Base-by-base conservation (phyloP, 2,329 filamentous ascomycete species). In the Fusarium euwallaceae region DNA sequence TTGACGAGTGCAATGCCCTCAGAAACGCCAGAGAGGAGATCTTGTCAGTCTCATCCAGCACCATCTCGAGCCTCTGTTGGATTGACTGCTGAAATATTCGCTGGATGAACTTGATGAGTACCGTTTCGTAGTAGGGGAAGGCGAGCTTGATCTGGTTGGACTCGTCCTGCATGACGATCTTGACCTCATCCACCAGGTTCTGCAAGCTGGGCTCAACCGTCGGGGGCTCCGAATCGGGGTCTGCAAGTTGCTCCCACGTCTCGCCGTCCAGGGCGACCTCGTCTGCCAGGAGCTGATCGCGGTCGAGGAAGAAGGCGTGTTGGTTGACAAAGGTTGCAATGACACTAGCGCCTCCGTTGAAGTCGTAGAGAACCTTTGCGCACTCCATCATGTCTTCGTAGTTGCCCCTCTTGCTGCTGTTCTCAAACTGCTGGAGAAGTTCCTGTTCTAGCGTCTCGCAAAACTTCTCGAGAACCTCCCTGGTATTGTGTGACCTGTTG, bases 331-430 rank as follows among this genome's bases (percentile, higher is more conserved):
- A 99, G 12, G 96, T 88, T 16, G 94, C 96, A 83, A 98, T 97
- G 69, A 98, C 97, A 81, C 95, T 98, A 67, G 95, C 92, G 61
- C 97, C 97, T 62, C 97, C 95, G 82, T 96, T 98, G 87, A 99
- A 99, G 83, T 98, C 97, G 81, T 97, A 90, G 72, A 99, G 87
- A 48, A 98, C 97, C 79, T 94, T 94, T 64, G 97, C 94, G 81
- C 97, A 99, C 81, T 98, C 97, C 85, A 94, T 93, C 97, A 99
- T 99, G 79, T 97, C 95, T 76, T 98, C 95, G 80, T 97, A 98
- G 83, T 98, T 98, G 79, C 97, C 95, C 77, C 93, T 92, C 73
- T 95, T 90, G 82, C 98, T 98, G 86, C 96, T 98, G 80, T 97
- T 95, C 86, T 99, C 97, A 84, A 99, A 99, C 80, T 98, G 96